Conservation (phyloP, 1,139 yeast genomes). For the Geotrichum histeridarum region DNA sequence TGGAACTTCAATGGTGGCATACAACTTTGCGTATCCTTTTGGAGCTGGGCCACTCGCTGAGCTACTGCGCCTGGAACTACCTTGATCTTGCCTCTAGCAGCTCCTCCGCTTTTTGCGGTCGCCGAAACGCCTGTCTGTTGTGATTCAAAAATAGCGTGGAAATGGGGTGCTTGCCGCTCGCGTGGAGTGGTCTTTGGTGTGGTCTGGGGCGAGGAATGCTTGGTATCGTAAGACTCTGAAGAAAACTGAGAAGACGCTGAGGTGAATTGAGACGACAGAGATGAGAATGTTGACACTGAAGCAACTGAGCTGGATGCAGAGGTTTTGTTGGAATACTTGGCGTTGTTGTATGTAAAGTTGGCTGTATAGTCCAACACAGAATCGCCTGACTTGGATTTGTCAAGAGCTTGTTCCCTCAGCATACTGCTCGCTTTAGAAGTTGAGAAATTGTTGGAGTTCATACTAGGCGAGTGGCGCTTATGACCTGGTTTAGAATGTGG, state of each 20-base stretch:
- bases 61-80: too few species aligned
- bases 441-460: too few species aligned
- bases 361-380: neutral
- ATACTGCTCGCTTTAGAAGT: too few species aligned
- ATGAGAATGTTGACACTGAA: neutral
- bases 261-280: conserved; percentile 2
- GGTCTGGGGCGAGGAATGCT: neutral
- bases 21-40: too few species aligned
- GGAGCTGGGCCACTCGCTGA: too few species aligned
- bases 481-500: too few species aligned
- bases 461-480: too few species aligned
- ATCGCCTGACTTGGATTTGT: too few species aligned
- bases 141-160: conserved; percentile 6
- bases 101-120: neutral
- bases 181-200: conserved; percentile 2
- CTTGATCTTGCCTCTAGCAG: too few species aligned
- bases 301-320: conserved; percentile 7
- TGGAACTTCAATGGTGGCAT: neutral
- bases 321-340: neutral
- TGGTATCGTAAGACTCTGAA: neutral
- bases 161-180: conserved; percentile 10
- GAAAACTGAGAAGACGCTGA: conserved; percentile 2
- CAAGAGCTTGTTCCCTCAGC: neutral
- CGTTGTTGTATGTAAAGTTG: neutral
- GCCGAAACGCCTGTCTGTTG: conserved; percentile 15